A percentile compares a stretch with the other conserved stretches of the same genome.
phyloP scores from a whole-genome alignment of 2,329 filamentous ascomycete species.

The Fusarium chaquense region DNA sequence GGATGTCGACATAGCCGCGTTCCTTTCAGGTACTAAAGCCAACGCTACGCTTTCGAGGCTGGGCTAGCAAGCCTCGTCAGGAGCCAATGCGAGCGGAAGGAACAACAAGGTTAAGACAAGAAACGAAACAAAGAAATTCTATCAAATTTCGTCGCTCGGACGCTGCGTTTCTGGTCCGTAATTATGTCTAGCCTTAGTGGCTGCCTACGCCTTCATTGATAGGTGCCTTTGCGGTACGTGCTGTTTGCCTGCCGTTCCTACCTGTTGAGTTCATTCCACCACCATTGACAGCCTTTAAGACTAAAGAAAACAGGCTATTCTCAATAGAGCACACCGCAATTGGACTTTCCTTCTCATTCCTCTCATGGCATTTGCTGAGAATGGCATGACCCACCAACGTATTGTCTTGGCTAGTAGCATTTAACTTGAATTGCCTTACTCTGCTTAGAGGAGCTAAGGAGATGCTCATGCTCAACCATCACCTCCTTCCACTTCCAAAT shows the following conservation, averaged over 20 bases:
- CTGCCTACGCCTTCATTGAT: neutral
- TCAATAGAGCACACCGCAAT: slow-evolving; percentile 28
- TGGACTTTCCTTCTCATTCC: slow-evolving; percentile 7
- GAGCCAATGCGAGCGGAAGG: slow-evolving; percentile 13
- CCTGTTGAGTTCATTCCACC: slow-evolving; percentile 6
- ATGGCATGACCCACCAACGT: slow-evolving; percentile 26
- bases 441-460: neutral
- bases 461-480: neutral
- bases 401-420: neutral
- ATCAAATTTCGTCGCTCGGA: neutral
- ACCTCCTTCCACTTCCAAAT: neutral
- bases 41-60: slow-evolving; percentile 12
- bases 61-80: slow-evolving; percentile 37
- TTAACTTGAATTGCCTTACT: neutral
- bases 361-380: slow-evolving; percentile 33
- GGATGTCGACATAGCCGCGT: slow-evolving; percentile 29
- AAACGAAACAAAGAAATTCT: slow-evolving; percentile 32
- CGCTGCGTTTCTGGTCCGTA: neutral
- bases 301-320: slow-evolving; percentile 27
- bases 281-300: slow-evolving; percentile 6
- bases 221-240: slow-evolving; percentile 11
- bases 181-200: neutral
- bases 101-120: slow-evolving; percentile 32
- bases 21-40: slow-evolving; percentile 30
- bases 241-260: neutral